Evolutionary conservation across 1,284 basidiomycete genomes (phyloP).

Genomic region (Moniliella sp.): DNA sequence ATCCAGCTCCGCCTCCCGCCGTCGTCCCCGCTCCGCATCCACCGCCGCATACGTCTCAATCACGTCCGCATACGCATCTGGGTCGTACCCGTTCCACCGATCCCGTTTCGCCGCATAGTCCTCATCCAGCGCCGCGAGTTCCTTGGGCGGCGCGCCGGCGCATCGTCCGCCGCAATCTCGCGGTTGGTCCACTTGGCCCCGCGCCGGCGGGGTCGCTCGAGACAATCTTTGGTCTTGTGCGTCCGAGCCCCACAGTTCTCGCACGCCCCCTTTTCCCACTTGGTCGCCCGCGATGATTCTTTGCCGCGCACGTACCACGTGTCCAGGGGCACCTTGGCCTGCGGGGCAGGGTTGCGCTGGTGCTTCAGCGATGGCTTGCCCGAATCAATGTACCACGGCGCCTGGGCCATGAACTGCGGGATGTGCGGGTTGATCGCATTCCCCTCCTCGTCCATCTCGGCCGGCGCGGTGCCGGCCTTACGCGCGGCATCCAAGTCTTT

Average conservation of each 20-base stretch:
- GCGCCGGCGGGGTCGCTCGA: constrained; percentile 83
- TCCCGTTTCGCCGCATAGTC: constrained; percentile 91
- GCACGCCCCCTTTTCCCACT: constrained; percentile 90
- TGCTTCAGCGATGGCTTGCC: constrained; percentile 66
- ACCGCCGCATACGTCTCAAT: constrained; percentile 79
- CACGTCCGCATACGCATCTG: constrained; percentile 58
- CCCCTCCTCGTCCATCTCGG: constrained; percentile 79
- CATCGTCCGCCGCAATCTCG: constrained; percentile 73
- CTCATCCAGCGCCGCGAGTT: constrained; percentile 39
- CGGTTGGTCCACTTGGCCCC: constrained; percentile 81
- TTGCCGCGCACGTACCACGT: constrained; percentile 84
- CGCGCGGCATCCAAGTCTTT: constrained; percentile 80
- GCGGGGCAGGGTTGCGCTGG: constrained; percentile 49
- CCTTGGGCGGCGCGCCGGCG: too few relatives aligned
- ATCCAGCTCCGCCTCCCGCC: constrained; percentile 88
- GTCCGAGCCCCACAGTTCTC: constrained; percentile 95
- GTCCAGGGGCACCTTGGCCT: constrained; percentile 54
- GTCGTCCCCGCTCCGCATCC: constrained; percentile 65
- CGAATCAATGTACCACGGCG: constrained; percentile 91
- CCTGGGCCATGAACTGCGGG: constrained; percentile 50
- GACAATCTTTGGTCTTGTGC: constrained; percentile 71
- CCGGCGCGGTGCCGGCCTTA: constrained; percentile 87
- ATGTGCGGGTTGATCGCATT: constrained; percentile 94
- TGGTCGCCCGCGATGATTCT: constrained; percentile 70
- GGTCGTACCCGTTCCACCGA: constrained; percentile 93